Evolutionary conservation across 1,284 basidiomycete species (phyloP), one percentile per base, ranked within the genome.

Genomic region (Jaminaea rosea): DNA sequence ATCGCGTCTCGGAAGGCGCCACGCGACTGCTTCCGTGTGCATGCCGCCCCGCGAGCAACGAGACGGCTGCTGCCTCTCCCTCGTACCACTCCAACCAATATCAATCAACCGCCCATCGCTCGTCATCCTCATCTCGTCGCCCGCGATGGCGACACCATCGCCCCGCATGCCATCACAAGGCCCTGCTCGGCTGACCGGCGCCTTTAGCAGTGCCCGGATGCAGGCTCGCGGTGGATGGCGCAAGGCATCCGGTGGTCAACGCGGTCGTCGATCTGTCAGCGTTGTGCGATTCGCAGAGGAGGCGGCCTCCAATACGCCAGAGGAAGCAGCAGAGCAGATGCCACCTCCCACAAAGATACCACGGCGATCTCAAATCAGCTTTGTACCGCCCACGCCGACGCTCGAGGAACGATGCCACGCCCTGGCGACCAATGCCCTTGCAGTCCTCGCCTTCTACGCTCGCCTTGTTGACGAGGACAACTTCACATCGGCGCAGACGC

Each of bases 401-500:
- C 32, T 47, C 10, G 17, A 7, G 19, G 29, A 31, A 19, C 26
- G 46, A 15, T 34, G 46, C 15, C 19, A 17, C 9, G 23, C 32
- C 5, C 28, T 47, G 26, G 31, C 24, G 11, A 26, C 29, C 7
- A 47, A 32, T 21, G 46, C 46, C 13, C 24, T 19, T 11, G 27
- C 11, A 9, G 26, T 47, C 11, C 21, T 47, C n/a, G 9, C 17
- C 4, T 47, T 47, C 28, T 47, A 47, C 26, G 46, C 46, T 11
- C 17, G 26, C 17, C 29, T 47, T 15, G 17, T 46, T 6, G 34
- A 32, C 5, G 46, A 24, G 8, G 17, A 15, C 46, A 53, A 46
- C 17, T 44, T 51, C 9, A 53, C 55, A 13, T 56, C 58, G 32
- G 58, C 13, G 13, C 15, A 15, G 3, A n/a, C 24, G 6, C 19